Conservation (phyloP, 108 stramenopile species). For the Nannochloropsis oceanica region DNA sequence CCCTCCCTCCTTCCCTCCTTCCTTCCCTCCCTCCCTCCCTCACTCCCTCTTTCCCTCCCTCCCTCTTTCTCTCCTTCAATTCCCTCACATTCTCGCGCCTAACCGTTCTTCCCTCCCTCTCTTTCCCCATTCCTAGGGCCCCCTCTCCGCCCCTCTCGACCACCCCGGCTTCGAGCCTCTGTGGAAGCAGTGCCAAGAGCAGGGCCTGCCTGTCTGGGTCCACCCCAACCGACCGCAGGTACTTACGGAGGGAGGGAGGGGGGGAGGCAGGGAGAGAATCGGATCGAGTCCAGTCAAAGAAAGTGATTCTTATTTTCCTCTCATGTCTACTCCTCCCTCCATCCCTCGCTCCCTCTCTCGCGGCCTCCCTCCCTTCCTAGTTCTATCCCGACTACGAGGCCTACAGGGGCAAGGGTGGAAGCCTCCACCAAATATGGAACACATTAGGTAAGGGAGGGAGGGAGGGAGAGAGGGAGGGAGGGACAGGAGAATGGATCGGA, state of each 20-base stretch:
- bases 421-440: constrained; percentile 36
- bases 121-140: background rate
- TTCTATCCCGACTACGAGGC: constrained; percentile 27
- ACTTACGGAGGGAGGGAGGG: background rate
- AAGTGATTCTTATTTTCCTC: no score
- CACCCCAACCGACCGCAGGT: constrained; percentile 30
- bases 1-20: background rate
- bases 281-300: no score
- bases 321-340: no score
- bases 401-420: constrained; percentile 12
- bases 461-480: background rate
- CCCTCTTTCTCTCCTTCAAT: no score
- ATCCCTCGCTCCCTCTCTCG: background rate
- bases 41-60: background rate
- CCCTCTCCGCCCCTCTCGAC: constrained; percentile 8
- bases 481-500: background rate
- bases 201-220: constrained; percentile 16
- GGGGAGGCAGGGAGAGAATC: background rate
- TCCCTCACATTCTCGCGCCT: no score
- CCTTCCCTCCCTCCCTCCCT: no score
- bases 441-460: background rate
- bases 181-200: constrained; percentile 10
- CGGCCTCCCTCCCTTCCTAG: background rate
- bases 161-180: constrained; percentile 20
- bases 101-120: background rate